These are phyloP conservation scores for Anthracocystis setariae DNA, from an alignment of 1,284 basidiomycete genomes.

Conservation along the genomic window DNA sequence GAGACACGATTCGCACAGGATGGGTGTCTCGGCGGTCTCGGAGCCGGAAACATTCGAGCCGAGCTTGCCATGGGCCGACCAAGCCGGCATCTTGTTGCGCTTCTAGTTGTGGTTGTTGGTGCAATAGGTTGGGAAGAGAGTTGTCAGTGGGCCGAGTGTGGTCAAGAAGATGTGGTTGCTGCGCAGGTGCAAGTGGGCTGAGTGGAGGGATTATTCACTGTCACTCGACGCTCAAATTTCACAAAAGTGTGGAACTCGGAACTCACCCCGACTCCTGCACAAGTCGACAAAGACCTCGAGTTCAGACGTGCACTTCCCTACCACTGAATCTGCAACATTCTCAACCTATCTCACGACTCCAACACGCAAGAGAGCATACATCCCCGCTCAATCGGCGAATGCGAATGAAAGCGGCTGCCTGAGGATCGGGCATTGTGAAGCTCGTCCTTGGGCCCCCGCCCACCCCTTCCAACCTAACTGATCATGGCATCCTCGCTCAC, in stretches of 20 bases:
- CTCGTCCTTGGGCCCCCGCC: constrained; percentile 31
- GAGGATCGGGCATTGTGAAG: constrained; percentile 34
- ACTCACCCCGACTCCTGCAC: constrained; percentile 9
- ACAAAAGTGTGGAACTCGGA: constrained; percentile 28
- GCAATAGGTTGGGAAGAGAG: neutral
- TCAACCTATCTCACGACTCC: too few relatives aligned
- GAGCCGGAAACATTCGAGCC: constrained; percentile 19
- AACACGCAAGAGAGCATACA: neutral
- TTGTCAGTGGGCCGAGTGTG: too few relatives aligned
- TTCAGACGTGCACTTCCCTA: neutral
- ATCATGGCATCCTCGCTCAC: constrained; percentile 39
- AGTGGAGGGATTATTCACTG: constrained; percentile 17
- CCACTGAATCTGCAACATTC: too few relatives aligned
- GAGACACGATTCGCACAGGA: constrained; percentile 72
- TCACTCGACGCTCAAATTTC: constrained; percentile 1
- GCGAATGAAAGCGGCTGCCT: constrained; percentile 23
- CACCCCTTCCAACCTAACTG: neutral
- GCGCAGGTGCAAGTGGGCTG: constrained; percentile 8
- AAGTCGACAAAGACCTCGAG: neutral
- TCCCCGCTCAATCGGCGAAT: constrained; percentile 6
- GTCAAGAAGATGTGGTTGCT: constrained; percentile 2
- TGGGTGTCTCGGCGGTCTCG: constrained; percentile 87
- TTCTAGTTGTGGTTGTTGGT: neutral
- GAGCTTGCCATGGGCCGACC: constrained; percentile 30
- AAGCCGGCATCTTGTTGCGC: constrained; percentile 17